phyloP scores from a whole-genome alignment of 306 rosid genomes.

The Begonia masoniana region DNA sequence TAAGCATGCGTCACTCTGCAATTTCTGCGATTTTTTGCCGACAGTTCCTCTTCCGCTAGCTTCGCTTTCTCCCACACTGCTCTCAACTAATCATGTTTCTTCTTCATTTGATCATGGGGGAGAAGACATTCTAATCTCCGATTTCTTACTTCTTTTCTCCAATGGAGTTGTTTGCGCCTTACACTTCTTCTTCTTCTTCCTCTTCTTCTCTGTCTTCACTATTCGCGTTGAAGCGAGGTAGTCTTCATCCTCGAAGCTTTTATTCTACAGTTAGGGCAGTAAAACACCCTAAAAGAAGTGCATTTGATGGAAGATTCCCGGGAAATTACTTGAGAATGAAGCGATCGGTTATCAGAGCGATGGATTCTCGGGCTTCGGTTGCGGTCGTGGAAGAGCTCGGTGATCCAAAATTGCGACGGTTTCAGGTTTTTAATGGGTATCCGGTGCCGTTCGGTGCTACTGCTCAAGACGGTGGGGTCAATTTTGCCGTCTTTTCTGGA shows the following conservation, averaged over 20 bases:
- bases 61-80: too few relatives aligned
- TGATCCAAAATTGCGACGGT: conserved; percentile 20
- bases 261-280: conserved; percentile 1
- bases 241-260: conserved; percentile 1
- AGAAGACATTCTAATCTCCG: too few relatives aligned
- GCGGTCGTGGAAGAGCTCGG: conserved; percentile 11
- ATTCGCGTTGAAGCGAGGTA: neutral
- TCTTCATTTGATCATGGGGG: too few relatives aligned
- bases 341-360: conserved; percentile 3
- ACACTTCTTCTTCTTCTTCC: neutral
- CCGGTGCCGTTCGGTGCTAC: conserved; percentile 67
- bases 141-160: too few relatives aligned
- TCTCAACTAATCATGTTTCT: too few relatives aligned
- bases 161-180: conserved; percentile 3
- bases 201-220: conserved; percentile 4
- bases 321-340: neutral
- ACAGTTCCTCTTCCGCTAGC: too few relatives aligned
- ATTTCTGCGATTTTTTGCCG: too few relatives aligned
- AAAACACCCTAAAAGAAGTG: neutral
- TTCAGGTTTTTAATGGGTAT: conserved; percentile 37
- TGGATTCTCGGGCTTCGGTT: conserved; percentile 11
- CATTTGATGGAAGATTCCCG: neutral
- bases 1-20: too few relatives aligned
- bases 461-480: conserved; percentile 45
- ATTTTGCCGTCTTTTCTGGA: conserved; percentile 59